Base-by-base conservation (phyloP, 176 grass and related monocot genomes). In the Neostapfia colusana region DNA sequence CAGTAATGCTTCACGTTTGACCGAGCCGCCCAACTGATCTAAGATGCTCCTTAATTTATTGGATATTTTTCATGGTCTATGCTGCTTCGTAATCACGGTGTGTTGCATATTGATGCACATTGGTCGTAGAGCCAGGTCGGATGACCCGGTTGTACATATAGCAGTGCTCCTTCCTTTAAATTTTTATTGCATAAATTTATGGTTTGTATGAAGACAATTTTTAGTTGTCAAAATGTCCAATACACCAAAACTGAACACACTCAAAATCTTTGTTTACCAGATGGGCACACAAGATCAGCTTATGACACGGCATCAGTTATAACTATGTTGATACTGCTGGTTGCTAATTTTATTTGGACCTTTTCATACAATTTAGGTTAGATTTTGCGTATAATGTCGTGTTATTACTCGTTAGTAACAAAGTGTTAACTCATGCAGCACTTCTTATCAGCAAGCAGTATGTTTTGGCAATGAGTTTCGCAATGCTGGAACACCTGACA, bases 381-480 rank as follows among this genome's bases (percentile, higher is more conserved):
- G 21, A 72, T 12, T 54, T 51, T 81, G 61, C 65, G 53, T 50
- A n/a, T n/a, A n/a, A n/a, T 20, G 24, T 1, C 10, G 20, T 65
- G 16, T 74, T 57, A 45, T 57, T 57, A 24, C 21, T 57, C 10
- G 2, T 69, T 44, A 61, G 56, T 86, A 63, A 83, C 53, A 34
- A 79, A 79, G 46, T 67, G 80, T 11, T 81, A 87, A 87, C 59
- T 86, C 55, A 17, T 83, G 83, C 87, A 98, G 95, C 95, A 66
- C 85, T 98, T 83, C 87, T 98, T 67, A 88, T 98, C 59, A 98
- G 87, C 91, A 98, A 94, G 67, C 91, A 92, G 12, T 95, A 98
- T 67, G 73, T 76, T 82, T 59, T 86, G 36, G 91, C 89, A 65
- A 92, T 98, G 91, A 73, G 79, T 82, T 95, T 93, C 77, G 84